These are phyloP conservation scores for Proliferodiscus dingleyae DNA, from an alignment of 2,329 filamentous ascomycete genomes.

Conservation along the genomic window DNA sequence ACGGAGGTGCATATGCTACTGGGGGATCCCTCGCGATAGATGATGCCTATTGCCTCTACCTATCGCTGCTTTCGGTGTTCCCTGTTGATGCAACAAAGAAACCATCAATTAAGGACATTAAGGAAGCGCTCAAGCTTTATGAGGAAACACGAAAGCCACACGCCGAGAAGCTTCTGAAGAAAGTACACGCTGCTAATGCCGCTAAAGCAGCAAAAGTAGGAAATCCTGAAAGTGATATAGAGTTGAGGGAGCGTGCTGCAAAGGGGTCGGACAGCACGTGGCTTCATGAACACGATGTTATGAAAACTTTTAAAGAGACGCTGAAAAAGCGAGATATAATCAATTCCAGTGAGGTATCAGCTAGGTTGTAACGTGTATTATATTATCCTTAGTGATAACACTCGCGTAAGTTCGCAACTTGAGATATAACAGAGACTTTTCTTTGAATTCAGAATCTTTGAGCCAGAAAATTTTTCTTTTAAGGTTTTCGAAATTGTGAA, in stretches of 20 bases:
- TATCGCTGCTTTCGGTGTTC: conserved; percentile 16
- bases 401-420: no score
- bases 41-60: conserved; percentile 34
- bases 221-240: conserved; percentile 21
- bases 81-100: conserved; percentile 10
- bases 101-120: conserved; percentile 14
- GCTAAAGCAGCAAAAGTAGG: conserved; percentile 8
- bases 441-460: no score
- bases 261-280: conserved; percentile 44
- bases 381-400: no score
- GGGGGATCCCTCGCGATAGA: conserved; percentile 37
- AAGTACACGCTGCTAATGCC: conserved; percentile 11
- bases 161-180: conserved; percentile 27
- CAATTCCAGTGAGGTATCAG: no score
- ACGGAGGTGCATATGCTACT: conserved; percentile 36
- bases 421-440: no score
- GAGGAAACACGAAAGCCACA: conserved; percentile 33
- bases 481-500: no score
- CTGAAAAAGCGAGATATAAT: background rate
- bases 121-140: conserved; percentile 30
- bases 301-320: conserved; percentile 19
- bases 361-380: no score
- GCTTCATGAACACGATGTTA: conserved; percentile 29
- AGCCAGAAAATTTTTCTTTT: no score
- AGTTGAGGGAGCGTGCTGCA: conserved; percentile 40